Percentiles rank a stretch among this genome's conserved stretches.
Evolutionary conservation across 2,329 filamentous ascomycete species (phyloP).

Genomic region (Furcasterigmium furcatum): DNA sequence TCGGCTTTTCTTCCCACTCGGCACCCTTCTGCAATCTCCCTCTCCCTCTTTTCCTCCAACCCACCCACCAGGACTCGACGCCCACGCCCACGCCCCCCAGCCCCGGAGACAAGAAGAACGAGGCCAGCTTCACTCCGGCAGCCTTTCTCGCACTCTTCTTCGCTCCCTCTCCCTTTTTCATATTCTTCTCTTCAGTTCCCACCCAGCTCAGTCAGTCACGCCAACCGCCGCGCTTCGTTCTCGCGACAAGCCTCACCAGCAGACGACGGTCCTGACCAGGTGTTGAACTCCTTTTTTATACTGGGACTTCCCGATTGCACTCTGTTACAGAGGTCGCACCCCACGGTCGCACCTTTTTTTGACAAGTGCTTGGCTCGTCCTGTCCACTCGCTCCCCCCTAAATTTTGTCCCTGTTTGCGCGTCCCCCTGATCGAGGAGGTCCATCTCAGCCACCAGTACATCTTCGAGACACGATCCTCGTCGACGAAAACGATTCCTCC

Average conservation of each 20-base stretch:
- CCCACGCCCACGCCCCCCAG: no score
- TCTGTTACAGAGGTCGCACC: conserved; percentile 12
- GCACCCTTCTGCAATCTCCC: no score
- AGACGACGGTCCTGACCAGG: neutral
- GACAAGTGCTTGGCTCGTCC: conserved; percentile 15
- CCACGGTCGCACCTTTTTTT: conserved; percentile 11
- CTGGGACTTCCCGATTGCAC: conserved; percentile 13
- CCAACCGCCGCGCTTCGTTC: conserved; percentile 6
- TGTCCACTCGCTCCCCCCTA: conserved; percentile 12
- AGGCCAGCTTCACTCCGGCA: conserved; percentile 1
- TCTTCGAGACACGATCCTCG: neutral
- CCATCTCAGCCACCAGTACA: neutral
- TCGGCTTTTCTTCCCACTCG: no score
- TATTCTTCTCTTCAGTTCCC: conserved; percentile 5
- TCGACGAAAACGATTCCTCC: neutral
- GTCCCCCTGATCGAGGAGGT: conserved; percentile 5
- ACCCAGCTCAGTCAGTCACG: neutral
- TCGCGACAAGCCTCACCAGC: neutral
- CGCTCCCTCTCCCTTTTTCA: conserved; percentile 3
- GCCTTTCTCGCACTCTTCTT: conserved; percentile 3
- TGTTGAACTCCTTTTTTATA: neutral
- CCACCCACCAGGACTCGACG: no score
- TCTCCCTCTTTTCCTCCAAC: no score
- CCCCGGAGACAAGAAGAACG: neutral
- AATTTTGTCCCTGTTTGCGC: conserved; percentile 3